Evolutionary conservation across 768 basidiomycete species (phyloP).

Genomic region (Gymnopilus junonius): DNA sequence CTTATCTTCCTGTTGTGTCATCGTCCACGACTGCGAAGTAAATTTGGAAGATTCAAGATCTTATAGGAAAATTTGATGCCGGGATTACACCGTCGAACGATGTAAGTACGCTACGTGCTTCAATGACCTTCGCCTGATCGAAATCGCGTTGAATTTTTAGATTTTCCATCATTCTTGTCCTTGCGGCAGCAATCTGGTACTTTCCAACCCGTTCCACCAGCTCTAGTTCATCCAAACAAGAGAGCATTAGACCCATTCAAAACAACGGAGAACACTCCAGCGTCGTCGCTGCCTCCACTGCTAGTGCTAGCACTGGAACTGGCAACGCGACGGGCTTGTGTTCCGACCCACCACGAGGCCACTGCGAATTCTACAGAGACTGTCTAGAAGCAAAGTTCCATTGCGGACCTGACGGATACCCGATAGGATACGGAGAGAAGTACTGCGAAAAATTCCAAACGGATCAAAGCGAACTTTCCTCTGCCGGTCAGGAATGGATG

Average conservation of each 20-base stretch:
- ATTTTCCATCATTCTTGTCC: background rate
- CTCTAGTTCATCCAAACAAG: background rate
- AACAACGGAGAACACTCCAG: background rate
- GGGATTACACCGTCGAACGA: background rate
- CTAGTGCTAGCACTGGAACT: no score
- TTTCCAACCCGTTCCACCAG: background rate
- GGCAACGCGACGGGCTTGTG: conserved; percentile 16
- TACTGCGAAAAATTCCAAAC: conserved; percentile 44
- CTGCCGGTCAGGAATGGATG: conserved; percentile 46
- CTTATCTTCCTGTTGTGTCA: background rate
- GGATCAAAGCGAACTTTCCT: conserved; percentile 30
- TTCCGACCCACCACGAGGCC: conserved; percentile 37
- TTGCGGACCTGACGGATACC: conserved; percentile 49
- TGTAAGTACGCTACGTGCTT: no score
- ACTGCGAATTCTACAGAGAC: conserved; percentile 47
- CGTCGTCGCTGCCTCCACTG: background rate
- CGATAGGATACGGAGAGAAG: conserved; percentile 43
- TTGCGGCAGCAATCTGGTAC: background rate
- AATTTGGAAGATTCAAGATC: no score
- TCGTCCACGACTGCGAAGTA: no score
- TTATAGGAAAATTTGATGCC: background rate
- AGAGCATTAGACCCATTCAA: background rate
- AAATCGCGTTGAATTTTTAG: background rate
- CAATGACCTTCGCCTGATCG: background rate
- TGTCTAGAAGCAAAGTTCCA: conserved; percentile 49